Conservation (phyloP, 1,139 yeast genomes). For the Debaryomyces sp. region DNA sequence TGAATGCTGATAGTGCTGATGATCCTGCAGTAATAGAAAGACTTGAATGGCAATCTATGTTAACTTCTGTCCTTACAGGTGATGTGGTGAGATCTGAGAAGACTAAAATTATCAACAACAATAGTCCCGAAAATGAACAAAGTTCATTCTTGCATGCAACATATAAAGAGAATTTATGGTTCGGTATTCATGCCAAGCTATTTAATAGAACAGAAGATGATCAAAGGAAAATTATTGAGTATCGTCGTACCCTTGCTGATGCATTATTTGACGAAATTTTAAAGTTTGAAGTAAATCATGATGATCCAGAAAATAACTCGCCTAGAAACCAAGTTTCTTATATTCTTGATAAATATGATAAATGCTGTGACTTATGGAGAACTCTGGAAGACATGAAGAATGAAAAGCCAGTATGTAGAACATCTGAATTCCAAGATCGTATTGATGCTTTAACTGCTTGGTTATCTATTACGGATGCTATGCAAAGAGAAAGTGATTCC, state of each 20-base stretch:
- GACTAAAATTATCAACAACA: conserved; percentile 64
- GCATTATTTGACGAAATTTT: conserved; percentile 68
- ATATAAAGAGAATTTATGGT: conserved; percentile 79
- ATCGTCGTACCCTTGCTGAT: conserved; percentile 75
- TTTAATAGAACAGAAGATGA: conserved; percentile 82
- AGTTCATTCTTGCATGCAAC: conserved; percentile 57
- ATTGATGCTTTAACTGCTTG: conserved; percentile 84
- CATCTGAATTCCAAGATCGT: conserved; percentile 64
- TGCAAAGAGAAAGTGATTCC: conserved; percentile 59
- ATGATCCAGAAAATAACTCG: conserved; percentile 28
- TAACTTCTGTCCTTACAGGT: conserved; percentile 87
- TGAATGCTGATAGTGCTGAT: conserved; percentile 47
- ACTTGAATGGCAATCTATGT: conserved; percentile 95
- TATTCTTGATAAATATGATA: conserved; percentile 63
- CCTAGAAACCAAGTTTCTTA: conserved; percentile 55
- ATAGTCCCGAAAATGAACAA: conserved; percentile 45
- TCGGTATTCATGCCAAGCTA: conserved; percentile 77
- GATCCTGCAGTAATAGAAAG: conserved; percentile 77
- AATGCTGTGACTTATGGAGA: conserved; percentile 79
- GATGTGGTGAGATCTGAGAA: conserved; percentile 93
- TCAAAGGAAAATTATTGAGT: conserved; percentile 71
- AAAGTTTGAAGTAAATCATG: conserved; percentile 58
- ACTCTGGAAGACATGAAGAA: conserved; percentile 75
- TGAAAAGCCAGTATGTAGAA: conserved; percentile 74
- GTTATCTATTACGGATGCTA: conserved; percentile 74